Percentiles rank a stretch among this genome's conserved stretches.
phyloP scores from a whole-genome alignment of 2,329 filamentous ascomycete species.

The Sarocladium kiliense region DNA sequence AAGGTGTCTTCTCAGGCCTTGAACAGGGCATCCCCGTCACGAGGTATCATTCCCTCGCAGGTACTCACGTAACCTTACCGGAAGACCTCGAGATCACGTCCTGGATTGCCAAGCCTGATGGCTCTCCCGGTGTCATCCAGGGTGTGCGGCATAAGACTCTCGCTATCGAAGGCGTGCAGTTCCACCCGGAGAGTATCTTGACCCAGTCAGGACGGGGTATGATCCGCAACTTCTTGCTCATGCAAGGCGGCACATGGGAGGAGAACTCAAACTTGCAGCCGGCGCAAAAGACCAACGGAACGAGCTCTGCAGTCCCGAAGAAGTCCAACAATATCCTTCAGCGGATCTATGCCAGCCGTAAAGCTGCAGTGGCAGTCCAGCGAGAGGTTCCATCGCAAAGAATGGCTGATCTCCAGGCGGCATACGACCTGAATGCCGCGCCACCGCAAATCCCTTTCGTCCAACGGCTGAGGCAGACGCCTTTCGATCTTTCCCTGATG shows the following conservation, averaged over 20 bases:
- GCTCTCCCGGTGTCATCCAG: constrained; percentile 85
- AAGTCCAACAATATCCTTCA: constrained; percentile 85
- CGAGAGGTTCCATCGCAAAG: constrained; percentile 82
- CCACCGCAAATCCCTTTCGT: constrained; percentile 81
- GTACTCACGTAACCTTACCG: constrained; percentile 82
- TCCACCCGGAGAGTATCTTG: constrained; percentile 95
- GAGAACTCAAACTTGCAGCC: constrained; percentile 62
- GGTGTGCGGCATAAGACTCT: constrained; percentile 90
- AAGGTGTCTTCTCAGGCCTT: constrained; percentile 85
- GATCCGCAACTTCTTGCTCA: constrained; percentile 85
- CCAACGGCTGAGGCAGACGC: constrained; percentile 71
- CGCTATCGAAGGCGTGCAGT: constrained; percentile 92
- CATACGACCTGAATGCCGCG: constrained; percentile 78
- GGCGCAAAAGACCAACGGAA: constrained; percentile 22
- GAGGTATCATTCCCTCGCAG: constrained; percentile 92
- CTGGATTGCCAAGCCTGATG: constrained; percentile 75
- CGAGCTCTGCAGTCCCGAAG: constrained; percentile 21
- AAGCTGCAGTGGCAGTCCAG: constrained; percentile 69
- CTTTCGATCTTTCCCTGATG: constrained; percentile 88
- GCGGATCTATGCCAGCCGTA: constrained; percentile 81
- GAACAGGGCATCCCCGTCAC: constrained; percentile 81
- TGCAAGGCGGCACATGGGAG: constrained; percentile 88
- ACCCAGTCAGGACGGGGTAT: constrained; percentile 84
- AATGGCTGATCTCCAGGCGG: constrained; percentile 75
- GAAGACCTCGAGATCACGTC: constrained; percentile 84